phyloP scores from a whole-genome alignment of 441 rosid genomes.

The Gossypium davidsonii region DNA sequence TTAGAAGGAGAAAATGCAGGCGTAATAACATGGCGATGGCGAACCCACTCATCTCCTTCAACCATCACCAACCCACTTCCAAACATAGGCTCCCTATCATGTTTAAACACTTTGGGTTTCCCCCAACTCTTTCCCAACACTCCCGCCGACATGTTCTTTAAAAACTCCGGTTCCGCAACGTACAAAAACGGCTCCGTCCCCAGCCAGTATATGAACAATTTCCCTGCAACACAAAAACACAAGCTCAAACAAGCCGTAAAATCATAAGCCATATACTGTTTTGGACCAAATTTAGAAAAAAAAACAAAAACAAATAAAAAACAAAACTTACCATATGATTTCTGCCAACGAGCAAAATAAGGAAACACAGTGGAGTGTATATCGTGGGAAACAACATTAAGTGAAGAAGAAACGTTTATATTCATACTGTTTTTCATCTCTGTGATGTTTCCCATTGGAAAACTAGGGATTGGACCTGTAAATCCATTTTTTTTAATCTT shows the following conservation, averaged over 20 bases:
- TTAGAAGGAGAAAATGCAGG: conserved; percentile 82
- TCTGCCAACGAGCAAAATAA: conserved; percentile 74
- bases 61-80: conserved; percentile 83
- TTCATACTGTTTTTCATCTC: conserved; percentile 44
- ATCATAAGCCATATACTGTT: background rate
- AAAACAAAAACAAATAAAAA: no score
- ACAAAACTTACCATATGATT: conserved; percentile 44
- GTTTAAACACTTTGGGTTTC: conserved; percentile 74
- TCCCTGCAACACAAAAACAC: conserved; percentile 39
- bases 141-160: conserved; percentile 60
- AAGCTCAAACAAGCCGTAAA: background rate
- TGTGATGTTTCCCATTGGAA: conserved; percentile 63
- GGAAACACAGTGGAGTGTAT: conserved; percentile 78
- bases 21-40: conserved; percentile 80
- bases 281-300: background rate
- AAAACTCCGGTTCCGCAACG: conserved; percentile 86
- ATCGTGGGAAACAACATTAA: conserved; percentile 48
- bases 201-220: conserved; percentile 87
- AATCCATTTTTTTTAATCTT: conserved; percentile 64
- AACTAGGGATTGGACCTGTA: conserved; percentile 64
- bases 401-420: conserved; percentile 12
- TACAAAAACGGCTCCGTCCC: conserved; percentile 90
- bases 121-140: conserved; percentile 97
- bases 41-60: conserved; percentile 94
- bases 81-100: conserved; percentile 88